phyloP scores from a whole-genome alignment of 1,139 yeast species.

The Geotrichum bryndzae region DNA sequence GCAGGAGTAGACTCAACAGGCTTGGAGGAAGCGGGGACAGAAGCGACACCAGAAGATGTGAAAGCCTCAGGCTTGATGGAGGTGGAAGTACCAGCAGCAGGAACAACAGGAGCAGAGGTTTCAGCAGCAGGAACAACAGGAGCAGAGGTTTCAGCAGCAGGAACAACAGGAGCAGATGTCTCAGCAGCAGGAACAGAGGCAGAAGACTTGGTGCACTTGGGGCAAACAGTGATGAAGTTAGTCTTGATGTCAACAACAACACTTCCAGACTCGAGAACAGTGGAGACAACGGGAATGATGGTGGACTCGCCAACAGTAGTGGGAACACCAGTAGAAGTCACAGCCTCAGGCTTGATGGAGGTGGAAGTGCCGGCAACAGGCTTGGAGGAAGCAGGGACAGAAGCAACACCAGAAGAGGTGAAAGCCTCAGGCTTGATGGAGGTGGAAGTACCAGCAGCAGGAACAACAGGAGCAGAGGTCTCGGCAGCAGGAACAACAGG shows the following conservation, averaged over 20 bases:
- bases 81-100: background rate
- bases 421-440: background rate
- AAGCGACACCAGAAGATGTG: too few relatives aligned
- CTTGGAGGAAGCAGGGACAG: background rate
- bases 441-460: background rate
- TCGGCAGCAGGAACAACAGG: too few relatives aligned
- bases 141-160: slow-evolving; percentile 6
- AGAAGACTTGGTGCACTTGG: background rate
- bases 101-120: slow-evolving; percentile 9
- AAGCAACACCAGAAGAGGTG: too few relatives aligned
- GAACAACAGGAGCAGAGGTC: too few relatives aligned
- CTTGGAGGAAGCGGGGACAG: background rate
- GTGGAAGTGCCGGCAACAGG: background rate
- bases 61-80: background rate
- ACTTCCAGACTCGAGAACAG: background rate
- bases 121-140: slow-evolving; percentile 8
- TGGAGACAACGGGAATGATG: background rate
- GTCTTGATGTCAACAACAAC: background rate
- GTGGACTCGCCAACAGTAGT: background rate
- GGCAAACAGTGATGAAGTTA: background rate
- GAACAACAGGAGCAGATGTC: background rate
- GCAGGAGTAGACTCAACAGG: background rate
- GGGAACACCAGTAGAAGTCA: background rate
- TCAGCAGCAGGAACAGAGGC: background rate
- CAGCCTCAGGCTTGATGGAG: background rate